Base-by-base conservation (phyloP, 805 yeast genomes). In the Sungouiella thailandica region DNA sequence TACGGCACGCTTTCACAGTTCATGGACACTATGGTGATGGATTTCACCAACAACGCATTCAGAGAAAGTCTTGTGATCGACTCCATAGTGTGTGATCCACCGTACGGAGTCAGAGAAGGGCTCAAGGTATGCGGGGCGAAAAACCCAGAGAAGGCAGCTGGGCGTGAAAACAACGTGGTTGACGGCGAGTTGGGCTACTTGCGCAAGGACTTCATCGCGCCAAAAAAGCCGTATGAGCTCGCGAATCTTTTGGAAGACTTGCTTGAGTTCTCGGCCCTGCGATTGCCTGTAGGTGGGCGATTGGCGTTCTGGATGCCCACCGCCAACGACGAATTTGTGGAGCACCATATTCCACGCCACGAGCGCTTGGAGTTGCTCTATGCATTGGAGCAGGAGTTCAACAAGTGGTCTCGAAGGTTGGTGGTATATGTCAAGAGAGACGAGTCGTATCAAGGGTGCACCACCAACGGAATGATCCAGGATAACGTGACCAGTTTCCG, bases 241-340 rank as follows among this genome's bases (percentile, higher is more conserved):
- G 86, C 84, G 43, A 65, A 76, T 28, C 63, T 93, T 44, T 62
- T 93, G 25, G 85, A 82, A 46, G 97, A 90, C 53, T 63, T 93
- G 23, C 63, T 93, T 25, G 57, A 68, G 14, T 93, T 83, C 65
- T 73, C 95, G 0, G 76, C 88, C 3, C 65, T 70, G 10, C 73
- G 89, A 47, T 66, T 93, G 34, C 84, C 83, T 0, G 60, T 77
- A 2, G 76, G 75, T 6, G 96, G 97, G 1, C 66, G 97, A 43
- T 66, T 93, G 23, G 85, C 93, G 17, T 89, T 88, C 57, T 93
- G 98, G 98, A 86, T 89, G 93, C 98, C 98, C 0, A 83, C 95
- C 1, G 95, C 96, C 1, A 88, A 89, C 53, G 95, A 85, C 49
- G 94, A 84, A 45, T 78, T 74, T 43, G 68, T 76, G 23, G 75